phyloP scores from a whole-genome alignment of 495 filamentous ascomycete species.

The Astrothelium subdiscretum region DNA sequence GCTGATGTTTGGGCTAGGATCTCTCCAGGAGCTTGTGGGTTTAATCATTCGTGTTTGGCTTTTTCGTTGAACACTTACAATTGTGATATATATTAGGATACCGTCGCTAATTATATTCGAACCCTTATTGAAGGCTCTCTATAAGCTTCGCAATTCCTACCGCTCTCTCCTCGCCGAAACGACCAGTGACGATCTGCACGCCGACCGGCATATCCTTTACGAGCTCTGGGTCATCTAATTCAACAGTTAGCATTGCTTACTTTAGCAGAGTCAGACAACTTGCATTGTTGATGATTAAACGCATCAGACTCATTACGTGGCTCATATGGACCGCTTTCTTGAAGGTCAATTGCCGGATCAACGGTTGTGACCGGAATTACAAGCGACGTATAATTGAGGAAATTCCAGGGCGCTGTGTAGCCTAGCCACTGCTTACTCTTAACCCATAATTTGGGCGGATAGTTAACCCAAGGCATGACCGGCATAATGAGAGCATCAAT shows the following conservation, averaged over 20 bases:
- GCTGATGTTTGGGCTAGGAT: too few species aligned
- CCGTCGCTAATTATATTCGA: not conserved
- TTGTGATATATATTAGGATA: too few species aligned
- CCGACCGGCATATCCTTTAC: conserved; percentile 7
- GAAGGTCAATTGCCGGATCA: not conserved
- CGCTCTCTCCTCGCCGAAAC: conserved; percentile 8
- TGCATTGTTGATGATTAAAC: conserved; percentile 6
- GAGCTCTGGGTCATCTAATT: conserved; percentile 3
- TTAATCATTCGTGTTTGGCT: too few species aligned
- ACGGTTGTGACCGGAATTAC: conserved; percentile 1
- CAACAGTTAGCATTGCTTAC: not conserved
- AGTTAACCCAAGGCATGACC: conserved; percentile 4
- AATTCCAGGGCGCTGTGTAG: conserved; percentile 4
- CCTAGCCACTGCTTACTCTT: conserved; percentile 4
- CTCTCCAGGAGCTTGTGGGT: too few species aligned
- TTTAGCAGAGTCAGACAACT: not conserved
- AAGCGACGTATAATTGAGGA: conserved; percentile 2
- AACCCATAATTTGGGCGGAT: conserved; percentile 4
- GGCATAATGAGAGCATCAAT: conserved; percentile 10
- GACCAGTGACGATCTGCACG: conserved; percentile 7
- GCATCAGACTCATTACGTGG: conserved; percentile 5
- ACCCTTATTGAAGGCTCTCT: not conserved
- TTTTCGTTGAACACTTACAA: too few species aligned
- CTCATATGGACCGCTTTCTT: not conserved
- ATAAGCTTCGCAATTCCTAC: conserved; percentile 5